Evolutionary conservation across 2,329 filamentous ascomycete genomes (phyloP).

Genomic region (Aspergillus sp.): DNA sequence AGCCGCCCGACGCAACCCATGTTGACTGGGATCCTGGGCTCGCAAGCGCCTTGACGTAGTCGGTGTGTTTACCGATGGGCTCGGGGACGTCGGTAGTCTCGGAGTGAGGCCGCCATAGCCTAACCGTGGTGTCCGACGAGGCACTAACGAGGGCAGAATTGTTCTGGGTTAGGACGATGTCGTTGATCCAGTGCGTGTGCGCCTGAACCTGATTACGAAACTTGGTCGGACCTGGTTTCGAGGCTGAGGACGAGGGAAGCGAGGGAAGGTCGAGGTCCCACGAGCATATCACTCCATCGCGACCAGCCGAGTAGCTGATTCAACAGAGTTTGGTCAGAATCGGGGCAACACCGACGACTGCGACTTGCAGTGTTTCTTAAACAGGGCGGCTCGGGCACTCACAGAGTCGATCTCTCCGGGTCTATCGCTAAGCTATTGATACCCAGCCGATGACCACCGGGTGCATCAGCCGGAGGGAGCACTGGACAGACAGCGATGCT

Average conservation of each 20-base stretch:
- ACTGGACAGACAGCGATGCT: slow-evolving; percentile 46
- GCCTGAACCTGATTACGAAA: slow-evolving; percentile 69
- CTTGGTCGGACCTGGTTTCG: slow-evolving; percentile 45
- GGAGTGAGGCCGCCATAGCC: slow-evolving; percentile 80
- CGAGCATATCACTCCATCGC: slow-evolving; percentile 92
- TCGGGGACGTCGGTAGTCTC: slow-evolving; percentile 64
- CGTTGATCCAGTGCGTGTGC: slow-evolving; percentile 96
- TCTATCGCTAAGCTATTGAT: slow-evolving; percentile 95
- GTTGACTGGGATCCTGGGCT: slow-evolving; percentile 68
- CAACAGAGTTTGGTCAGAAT: slow-evolving; percentile 19
- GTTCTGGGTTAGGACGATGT: slow-evolving; percentile 76
- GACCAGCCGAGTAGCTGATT: slow-evolving; percentile 84
- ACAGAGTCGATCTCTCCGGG: slow-evolving; percentile 80
- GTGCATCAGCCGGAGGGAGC: slow-evolving; percentile 69
- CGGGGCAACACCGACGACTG: slow-evolving; percentile 7
- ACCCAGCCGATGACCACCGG: slow-evolving; percentile 85
- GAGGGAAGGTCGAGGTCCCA: slow-evolving; percentile 69
- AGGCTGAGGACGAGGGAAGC: slow-evolving; percentile 24
- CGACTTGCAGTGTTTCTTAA: not conserved
- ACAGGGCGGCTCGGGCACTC: slow-evolving; percentile 37
- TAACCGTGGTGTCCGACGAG: slow-evolving; percentile 91
- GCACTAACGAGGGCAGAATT: slow-evolving; percentile 81
- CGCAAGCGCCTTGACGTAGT: slow-evolving; percentile 94
- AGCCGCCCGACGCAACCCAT: slow-evolving; percentile 91
- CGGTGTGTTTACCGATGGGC: slow-evolving; percentile 87